Evolutionary conservation across 2,329 filamentous ascomycete species (phyloP).

Genomic region (Orbilia quercus): DNA sequence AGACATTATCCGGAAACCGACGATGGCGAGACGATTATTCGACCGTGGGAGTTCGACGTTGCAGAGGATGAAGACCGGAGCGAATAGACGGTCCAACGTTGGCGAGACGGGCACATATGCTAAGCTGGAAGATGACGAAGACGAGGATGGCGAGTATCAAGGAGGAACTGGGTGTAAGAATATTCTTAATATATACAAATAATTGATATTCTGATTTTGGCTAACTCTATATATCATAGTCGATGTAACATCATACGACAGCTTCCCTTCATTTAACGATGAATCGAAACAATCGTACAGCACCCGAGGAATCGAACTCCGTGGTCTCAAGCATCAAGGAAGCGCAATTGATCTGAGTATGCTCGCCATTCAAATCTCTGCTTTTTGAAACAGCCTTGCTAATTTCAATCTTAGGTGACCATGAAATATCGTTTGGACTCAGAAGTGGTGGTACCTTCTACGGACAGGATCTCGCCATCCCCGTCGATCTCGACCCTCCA

Average conservation of each 20-base stretch:
- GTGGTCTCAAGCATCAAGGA: conserved; percentile 45
- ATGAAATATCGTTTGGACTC: conserved; percentile 31
- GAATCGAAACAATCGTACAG: conserved; percentile 46
- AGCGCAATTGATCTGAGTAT: conserved; percentile 50
- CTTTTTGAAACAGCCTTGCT: neutral
- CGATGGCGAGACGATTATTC: conserved; percentile 50
- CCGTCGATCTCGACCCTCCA: conserved; percentile 61
- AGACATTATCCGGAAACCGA: conserved; percentile 51
- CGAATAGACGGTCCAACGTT: conserved; percentile 21
- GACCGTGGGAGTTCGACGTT: conserved; percentile 53
- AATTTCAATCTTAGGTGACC: conserved; percentile 24
- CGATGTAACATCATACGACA: conserved; percentile 52
- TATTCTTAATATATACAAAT: no score
- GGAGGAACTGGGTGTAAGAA: conserved; percentile 36
- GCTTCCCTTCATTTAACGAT: conserved; percentile 48
- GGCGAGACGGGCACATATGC: conserved; percentile 22
- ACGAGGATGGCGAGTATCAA: conserved; percentile 17
- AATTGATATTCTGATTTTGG: neutral
- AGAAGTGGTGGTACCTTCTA: conserved; percentile 52
- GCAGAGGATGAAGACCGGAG: conserved; percentile 48
- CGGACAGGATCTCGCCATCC: conserved; percentile 52
- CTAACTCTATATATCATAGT: conserved; percentile 15
- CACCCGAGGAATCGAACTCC: conserved; percentile 46
- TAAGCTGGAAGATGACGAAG: conserved; percentile 38
- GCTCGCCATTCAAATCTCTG: neutral